These are phyloP conservation scores for Camelina hispida DNA, from an alignment of 345 rosid species.

Conservation along the genomic window DNA sequence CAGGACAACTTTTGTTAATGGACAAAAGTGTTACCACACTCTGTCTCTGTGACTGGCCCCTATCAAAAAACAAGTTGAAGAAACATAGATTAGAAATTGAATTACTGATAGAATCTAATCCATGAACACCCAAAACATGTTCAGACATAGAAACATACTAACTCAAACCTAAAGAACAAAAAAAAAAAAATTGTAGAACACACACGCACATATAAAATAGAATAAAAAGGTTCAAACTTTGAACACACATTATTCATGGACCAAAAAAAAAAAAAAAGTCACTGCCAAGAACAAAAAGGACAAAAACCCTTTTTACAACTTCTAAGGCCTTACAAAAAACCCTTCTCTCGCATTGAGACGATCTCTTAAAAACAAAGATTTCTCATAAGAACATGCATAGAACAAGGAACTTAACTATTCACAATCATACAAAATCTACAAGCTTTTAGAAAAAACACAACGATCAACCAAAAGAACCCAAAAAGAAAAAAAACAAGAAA, in stretches of 20 bases:
- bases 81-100: not conserved
- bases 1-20: not conserved
- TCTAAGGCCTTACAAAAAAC: slow-evolving; percentile 18
- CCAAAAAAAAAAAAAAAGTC: not conserved
- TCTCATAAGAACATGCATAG: slow-evolving; percentile 37
- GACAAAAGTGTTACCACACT: slow-evolving; percentile 20
- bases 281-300: not conserved
- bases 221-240: slow-evolving; percentile 13
- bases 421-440: not conserved
- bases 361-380: slow-evolving; percentile 6
- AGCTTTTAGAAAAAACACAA: not conserved
- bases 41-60: slow-evolving; percentile 33
- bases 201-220: not conserved
- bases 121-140: slow-evolving; percentile 23
- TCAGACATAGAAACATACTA: slow-evolving; percentile 16
- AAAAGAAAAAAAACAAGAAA: not conserved
- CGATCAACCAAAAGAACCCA: not conserved
- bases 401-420: not conserved
- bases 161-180: no score
- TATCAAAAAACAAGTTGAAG: slow-evolving; percentile 5
- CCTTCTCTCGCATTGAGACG: slow-evolving; percentile 21
- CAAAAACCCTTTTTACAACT: not conserved
- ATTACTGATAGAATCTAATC: slow-evolving; percentile 22
- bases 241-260: slow-evolving; percentile 17
- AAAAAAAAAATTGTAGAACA: slow-evolving; percentile 12